Percentiles rank a stretch among this genome's conserved stretches.
Evolutionary conservation across 2,329 filamentous ascomycete species (phyloP).

Genomic region (Penicillium concentricum): DNA sequence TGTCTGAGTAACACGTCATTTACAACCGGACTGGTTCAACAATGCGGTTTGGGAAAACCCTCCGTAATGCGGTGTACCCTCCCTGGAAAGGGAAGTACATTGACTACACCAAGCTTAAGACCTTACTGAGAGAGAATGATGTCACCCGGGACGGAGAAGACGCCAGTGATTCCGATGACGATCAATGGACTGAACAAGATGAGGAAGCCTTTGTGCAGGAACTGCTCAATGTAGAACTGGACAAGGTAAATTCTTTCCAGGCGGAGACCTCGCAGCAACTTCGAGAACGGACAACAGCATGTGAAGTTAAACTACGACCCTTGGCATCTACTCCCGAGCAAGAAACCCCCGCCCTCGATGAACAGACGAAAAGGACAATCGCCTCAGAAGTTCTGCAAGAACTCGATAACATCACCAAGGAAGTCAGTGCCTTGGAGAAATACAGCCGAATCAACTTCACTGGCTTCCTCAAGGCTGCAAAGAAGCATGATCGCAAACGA

Average conservation of each 20-base stretch:
- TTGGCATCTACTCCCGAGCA: conserved; percentile 45
- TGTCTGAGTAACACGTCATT: conserved; percentile 12
- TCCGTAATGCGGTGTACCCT: conserved; percentile 73
- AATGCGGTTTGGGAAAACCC: conserved; percentile 93
- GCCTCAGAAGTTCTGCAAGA: conserved; percentile 73
- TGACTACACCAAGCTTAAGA: conserved; percentile 92
- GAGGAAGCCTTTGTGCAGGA: conserved; percentile 94
- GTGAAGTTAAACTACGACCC: conserved; percentile 63
- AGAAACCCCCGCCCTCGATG: conserved; percentile 33
- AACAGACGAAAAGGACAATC: conserved; percentile 49
- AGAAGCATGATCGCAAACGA: conserved; percentile 96
- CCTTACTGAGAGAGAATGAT: conserved; percentile 76
- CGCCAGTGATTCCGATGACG: conserved; percentile 54
- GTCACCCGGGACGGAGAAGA: conserved; percentile 42
- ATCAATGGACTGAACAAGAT: conserved; percentile 85
- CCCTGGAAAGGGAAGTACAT: conserved; percentile 95
- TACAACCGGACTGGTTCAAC: conserved; percentile 24
- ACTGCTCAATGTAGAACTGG: conserved; percentile 88
- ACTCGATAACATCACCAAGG: conserved; percentile 82
- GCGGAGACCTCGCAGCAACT: conserved; percentile 76
- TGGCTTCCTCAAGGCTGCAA: conserved; percentile 94
- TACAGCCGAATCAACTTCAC: conserved; percentile 97
- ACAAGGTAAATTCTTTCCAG: conserved; percentile 92
- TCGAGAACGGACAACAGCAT: conserved; percentile 73
- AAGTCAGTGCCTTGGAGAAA: conserved; percentile 89